These are phyloP conservation scores for Nakazawaea ambrosiae DNA, from an alignment of 805 yeast genomes.

Conservation along the genomic window DNA sequence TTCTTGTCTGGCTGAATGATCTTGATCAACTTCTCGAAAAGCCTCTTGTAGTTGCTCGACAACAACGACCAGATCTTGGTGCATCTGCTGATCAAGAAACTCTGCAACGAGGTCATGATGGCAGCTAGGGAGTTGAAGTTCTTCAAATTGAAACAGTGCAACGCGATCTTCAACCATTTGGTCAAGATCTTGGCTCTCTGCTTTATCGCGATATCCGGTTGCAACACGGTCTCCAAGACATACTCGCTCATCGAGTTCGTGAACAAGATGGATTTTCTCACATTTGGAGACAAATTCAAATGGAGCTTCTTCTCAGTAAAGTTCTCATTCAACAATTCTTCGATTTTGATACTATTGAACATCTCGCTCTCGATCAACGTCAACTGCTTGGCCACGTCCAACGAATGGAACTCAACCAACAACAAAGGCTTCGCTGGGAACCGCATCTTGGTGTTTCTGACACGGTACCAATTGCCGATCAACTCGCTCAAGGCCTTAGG, in stretches of 20 bases:
- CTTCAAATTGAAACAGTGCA: conserved; percentile 64
- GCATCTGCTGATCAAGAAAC: conserved; percentile 61
- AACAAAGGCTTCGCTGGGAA: conserved; percentile 45
- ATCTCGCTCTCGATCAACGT: conserved; percentile 66
- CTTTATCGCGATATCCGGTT: conserved; percentile 39
- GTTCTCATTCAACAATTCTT: conserved; percentile 60
- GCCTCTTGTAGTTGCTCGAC: conserved; percentile 50
- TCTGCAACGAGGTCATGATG: conserved; percentile 69
- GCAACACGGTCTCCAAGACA: conserved; percentile 62
- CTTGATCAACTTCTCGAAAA: conserved; percentile 57
- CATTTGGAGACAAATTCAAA: conserved; percentile 54
- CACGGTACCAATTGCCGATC: conserved; percentile 39
- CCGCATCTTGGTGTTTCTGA: conserved; percentile 53
- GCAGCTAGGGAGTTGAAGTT: conserved; percentile 78
- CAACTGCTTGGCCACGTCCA: conserved; percentile 72
- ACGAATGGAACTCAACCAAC: conserved; percentile 53
- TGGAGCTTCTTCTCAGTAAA: conserved; percentile 54
- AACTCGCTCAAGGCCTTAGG: conserved; percentile 26
- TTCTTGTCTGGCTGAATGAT: conserved; percentile 74
- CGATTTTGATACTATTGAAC: conserved; percentile 55
- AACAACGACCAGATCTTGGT: conserved; percentile 50
- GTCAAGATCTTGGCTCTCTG: conserved; percentile 49
- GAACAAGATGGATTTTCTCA: conserved; percentile 53
- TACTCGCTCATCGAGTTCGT: conserved; percentile 69
- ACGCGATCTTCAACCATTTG: conserved; percentile 68